These are phyloP conservation scores for Rhexocercosporidium sp. DNA, from an alignment of 2,329 filamentous ascomycete genomes.

Conservation along the genomic window DNA sequence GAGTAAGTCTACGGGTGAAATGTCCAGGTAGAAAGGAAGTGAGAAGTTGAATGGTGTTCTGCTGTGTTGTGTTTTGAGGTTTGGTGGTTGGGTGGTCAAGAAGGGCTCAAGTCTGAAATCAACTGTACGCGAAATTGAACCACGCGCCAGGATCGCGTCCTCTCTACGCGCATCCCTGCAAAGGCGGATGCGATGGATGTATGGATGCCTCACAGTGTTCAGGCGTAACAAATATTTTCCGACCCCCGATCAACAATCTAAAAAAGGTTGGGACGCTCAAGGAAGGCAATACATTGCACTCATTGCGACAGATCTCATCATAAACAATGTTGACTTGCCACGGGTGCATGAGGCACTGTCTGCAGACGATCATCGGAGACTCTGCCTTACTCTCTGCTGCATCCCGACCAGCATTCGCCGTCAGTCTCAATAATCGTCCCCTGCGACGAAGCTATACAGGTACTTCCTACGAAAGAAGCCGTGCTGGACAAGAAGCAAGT, in stretches of 20 bases:
- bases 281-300: not conserved
- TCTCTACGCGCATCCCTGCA: conserved; percentile 29
- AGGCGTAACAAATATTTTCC: not conserved
- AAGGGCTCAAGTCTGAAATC: not conserved
- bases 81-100: not conserved
- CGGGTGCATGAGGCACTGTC: conserved; percentile 37
- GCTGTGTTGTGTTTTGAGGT: not conserved
- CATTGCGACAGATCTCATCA: not conserved
- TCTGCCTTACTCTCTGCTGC: conserved; percentile 22
- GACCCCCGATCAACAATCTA: not conserved
- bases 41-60: not conserved
- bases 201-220: conserved; percentile 6
- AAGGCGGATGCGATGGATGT: not conserved
- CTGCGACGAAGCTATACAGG: conserved; percentile 22
- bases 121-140: conserved; percentile 19
- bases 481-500: not conserved
- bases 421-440: not conserved
- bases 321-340: conserved; percentile 39
- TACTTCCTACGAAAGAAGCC: conserved; percentile 10
- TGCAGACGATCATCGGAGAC: conserved; percentile 37
- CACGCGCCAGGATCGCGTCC: conserved; percentile 17
- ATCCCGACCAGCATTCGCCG: conserved; percentile 9
- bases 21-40: conserved; percentile 3
- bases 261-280: conserved; percentile 3
- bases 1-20: not conserved